A percentile compares a stretch with the other conserved stretches of the same genome.
Evolutionary conservation across 2,329 filamentous ascomycete species (phyloP).

Genomic region (Raffaelea deltoideospora): DNA sequence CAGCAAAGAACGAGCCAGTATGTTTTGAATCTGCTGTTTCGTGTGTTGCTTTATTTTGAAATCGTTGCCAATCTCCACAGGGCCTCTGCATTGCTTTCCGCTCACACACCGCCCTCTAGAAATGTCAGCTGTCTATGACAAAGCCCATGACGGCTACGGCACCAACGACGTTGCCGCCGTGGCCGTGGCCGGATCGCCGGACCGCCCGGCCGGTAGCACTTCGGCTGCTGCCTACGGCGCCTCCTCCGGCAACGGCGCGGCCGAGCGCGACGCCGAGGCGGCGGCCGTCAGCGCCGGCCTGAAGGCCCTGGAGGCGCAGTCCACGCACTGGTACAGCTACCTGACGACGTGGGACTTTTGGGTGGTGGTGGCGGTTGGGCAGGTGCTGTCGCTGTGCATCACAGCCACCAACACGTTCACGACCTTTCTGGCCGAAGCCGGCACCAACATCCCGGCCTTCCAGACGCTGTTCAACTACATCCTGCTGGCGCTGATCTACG

Average conservation of each 20-base stretch:
- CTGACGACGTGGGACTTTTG: conserved; percentile 78
- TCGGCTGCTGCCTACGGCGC: no score
- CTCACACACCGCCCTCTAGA: no score
- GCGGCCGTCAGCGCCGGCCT: conserved; percentile 35
- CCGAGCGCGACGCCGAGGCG: conserved; percentile 13
- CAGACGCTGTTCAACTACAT: conserved; percentile 94
- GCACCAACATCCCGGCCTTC: conserved; percentile 81
- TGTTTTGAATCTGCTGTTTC: no score
- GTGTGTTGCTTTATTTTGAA: no score
- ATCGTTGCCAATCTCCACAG: no score
- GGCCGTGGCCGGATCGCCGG: conserved; percentile 2
- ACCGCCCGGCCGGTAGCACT: conserved; percentile 3
- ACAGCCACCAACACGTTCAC: conserved; percentile 88
- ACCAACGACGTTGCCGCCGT: conserved; percentile 1
- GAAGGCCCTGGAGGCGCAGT: conserved; percentile 36
- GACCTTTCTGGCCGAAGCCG: conserved; percentile 47
- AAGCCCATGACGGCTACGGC: conserved; percentile 4
- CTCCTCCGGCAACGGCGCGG: conserved; percentile 1
- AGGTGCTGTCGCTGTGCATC: conserved; percentile 77
- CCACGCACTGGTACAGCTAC: conserved; percentile 54
- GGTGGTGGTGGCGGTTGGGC: conserved; percentile 64
- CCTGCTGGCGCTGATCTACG: conserved; percentile 69
- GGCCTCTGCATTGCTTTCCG: no score
- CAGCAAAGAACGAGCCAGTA: no score
- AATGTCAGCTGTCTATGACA: no score